Base-by-base conservation (phyloP, 495 filamentous ascomycete genomes). In the Oidiodendron maius region DNA sequence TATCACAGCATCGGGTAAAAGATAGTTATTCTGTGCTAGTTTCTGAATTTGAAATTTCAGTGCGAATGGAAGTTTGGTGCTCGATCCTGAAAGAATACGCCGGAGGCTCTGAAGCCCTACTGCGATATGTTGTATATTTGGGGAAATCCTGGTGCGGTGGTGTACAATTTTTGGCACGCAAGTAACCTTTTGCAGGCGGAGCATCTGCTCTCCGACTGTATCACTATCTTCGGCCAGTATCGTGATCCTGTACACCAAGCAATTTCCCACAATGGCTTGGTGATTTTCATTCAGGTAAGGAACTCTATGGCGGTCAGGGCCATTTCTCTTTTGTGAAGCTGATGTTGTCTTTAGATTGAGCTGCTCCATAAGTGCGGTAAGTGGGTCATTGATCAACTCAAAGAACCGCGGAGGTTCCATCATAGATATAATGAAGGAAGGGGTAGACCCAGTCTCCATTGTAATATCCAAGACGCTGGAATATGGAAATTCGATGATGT, bases 1-100 rank as follows among this genome's bases (percentile, higher is more conserved):
- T 6, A 55, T 20, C 8, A 77, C 70, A 3, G 58, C 71, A 0
- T 34, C 32, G 8, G 77, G 77, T 11, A 73, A 52, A 2, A 83
- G 65, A 46, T 71, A 72, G 8, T 66, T 64, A 50, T 82, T 79
- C 44, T 67, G 61, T 4, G 72, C 70, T 4, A 83, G 62, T 16
- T 69, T 71, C 41, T 80, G 69, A 3, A 80, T 61, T 42, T 80
- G 68, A 43, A 76, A 77, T 21, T 32, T 34, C n/a, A 58, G 10
- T 1, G 11, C 24, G 20, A 47, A 55, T 50, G 55, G 47, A n/a
- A 58, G 21, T 1, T 3, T 11, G 34, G 23, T 4, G 10, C 17
- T 48, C 18, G 21, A 16, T 10, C 25, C 43, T 1, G 46, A 20
- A 24, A 53, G 23, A 6, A 3, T 24, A 4, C 24, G 12, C 3